Base-by-base conservation (phyloP, 352 stramenopile genomes). In the Pythium pectinolyticum region DNA sequence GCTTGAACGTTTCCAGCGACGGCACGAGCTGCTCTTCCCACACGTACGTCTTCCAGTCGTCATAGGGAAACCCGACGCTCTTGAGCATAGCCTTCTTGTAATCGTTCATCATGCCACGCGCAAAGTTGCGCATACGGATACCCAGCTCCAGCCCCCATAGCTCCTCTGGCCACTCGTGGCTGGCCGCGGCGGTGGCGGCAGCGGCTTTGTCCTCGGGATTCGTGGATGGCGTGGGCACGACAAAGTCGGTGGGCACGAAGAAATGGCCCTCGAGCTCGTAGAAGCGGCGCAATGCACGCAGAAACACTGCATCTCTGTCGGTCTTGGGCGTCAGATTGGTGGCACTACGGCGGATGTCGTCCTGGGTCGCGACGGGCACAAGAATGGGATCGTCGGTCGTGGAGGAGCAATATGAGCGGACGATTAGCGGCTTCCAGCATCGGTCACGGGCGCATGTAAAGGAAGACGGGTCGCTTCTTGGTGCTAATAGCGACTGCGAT, bases 1-100 rank as follows among this genome's bases (percentile, higher is more conserved):
- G 65, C 49, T 91, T 86, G 67, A 95, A 98, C 2, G 74, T 66
- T 17, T 78, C 30, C 11, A 98, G 77, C 11, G 89, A 88, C 51
- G 77, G 78, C 47, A 91, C 51, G n/a, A 86, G 75, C 57, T 90
- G 81, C 68, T 79, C 52, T 54, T 83, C 72, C 83, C 83, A 92
- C 7, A 90, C 75, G 63, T 92, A 92, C 28, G 55, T 81, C 52
- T 71, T 74, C 83, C 83, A 92, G 69, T 89, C 77, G 5, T 83
- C 65, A 53, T 79, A 83, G 37, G 79, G 78, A 41, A 92, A 92
- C 24, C 79, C 83, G 32, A 90, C 84, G 39, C 63, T 78, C 51
- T 78, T 79, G 27, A 90, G 67, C 54, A 88, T 53, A 12, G 63
- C 50, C 54, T 69, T 75, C 60, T 89, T 92, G 67, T 84, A 84